Conservation (phyloP, 2,329 filamentous ascomycete species). For the Fusarium miscanthi region DNA sequence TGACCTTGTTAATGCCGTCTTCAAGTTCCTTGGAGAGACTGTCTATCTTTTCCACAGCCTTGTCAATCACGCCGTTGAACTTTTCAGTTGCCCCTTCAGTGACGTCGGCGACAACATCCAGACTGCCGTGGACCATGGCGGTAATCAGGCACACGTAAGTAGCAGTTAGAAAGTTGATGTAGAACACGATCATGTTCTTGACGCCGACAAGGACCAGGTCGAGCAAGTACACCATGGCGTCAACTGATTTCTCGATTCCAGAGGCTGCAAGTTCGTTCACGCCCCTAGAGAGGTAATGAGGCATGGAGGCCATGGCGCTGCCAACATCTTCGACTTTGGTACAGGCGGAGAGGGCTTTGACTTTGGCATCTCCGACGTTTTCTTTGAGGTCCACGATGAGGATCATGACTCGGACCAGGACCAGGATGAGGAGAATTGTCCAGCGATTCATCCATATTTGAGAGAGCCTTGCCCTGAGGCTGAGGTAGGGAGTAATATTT, state of each 20-base stretch:
- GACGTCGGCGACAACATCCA: slow-evolving; percentile 71
- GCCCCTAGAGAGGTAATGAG: slow-evolving; percentile 89
- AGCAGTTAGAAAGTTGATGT: slow-evolving; percentile 89
- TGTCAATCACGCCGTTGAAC: slow-evolving; percentile 62
- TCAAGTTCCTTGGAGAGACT: slow-evolving; percentile 62
- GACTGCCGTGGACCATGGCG: slow-evolving; percentile 80
- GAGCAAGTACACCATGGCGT: slow-evolving; percentile 82
- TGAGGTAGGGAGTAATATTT: slow-evolving; percentile 89
- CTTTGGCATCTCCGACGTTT: slow-evolving; percentile 79
- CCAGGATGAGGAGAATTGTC: slow-evolving; percentile 89
- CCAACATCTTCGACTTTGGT: slow-evolving; percentile 92
- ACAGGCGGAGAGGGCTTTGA: slow-evolving; percentile 88
- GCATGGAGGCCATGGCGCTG: slow-evolving; percentile 97
- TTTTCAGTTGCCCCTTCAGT: slow-evolving; percentile 64
- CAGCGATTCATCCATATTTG: slow-evolving; percentile 98
- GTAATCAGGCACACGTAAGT: slow-evolving; percentile 93
- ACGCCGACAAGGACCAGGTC: slow-evolving; percentile 83
- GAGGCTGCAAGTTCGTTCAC: slow-evolving; percentile 87
- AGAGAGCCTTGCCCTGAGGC: slow-evolving; percentile 87
- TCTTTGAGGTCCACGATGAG: slow-evolving; percentile 77
- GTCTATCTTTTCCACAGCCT: slow-evolving; percentile 70
- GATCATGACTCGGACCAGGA: slow-evolving; percentile 84
- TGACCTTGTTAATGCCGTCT: slow-evolving; percentile 63
- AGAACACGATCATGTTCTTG: slow-evolving; percentile 88
- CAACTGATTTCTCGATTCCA: slow-evolving; percentile 82